Evolutionary conservation across 2,329 filamentous ascomycete species (phyloP).

Genomic region (Oidium heveae): DNA sequence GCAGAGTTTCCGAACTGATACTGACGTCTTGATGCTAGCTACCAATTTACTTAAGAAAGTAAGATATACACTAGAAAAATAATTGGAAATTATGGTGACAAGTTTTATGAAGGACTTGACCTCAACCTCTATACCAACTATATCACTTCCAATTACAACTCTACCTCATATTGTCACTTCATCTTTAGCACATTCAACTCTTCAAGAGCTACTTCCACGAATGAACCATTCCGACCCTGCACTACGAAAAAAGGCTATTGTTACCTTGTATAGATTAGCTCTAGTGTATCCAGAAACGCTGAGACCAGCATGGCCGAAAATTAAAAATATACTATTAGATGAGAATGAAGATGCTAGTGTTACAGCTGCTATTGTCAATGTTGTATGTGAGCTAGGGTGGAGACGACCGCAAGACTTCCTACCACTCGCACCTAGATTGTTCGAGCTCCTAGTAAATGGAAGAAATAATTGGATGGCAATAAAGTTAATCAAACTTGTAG

Average conservation of each 20-base stretch:
- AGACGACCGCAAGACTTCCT: conserved; percentile 81
- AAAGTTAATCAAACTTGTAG: conserved; percentile 85
- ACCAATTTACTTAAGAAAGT: conserved; percentile 94
- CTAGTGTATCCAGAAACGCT: conserved; percentile 92
- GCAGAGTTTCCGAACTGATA: conserved; percentile 86
- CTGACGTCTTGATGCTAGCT: conserved; percentile 89
- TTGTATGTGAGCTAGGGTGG: conserved; percentile 90
- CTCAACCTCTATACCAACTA: conserved; percentile 45
- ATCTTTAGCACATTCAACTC: conserved; percentile 68
- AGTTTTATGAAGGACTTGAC: conserved; percentile 35
- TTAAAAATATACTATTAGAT: conserved; percentile 83
- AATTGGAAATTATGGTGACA: conserved; percentile 1
- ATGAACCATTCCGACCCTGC: conserved; percentile 64
- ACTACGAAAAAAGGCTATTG: conserved; percentile 85
- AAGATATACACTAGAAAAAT: conserved; percentile 1
- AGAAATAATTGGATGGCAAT: conserved; percentile 99
- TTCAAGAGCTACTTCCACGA: conserved; percentile 66
- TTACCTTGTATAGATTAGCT: conserved; percentile 78
- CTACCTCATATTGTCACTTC: conserved; percentile 90
- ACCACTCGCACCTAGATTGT: conserved; percentile 70
- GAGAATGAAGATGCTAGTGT: conserved; percentile 76
- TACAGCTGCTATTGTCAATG: conserved; percentile 87
- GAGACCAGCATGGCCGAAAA: conserved; percentile 83
- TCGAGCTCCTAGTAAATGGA: conserved; percentile 73
- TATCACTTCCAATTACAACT: conserved; percentile 65